Conservation (phyloP, 805 yeast genomes). For the Candida ipomoeae region DNA sequence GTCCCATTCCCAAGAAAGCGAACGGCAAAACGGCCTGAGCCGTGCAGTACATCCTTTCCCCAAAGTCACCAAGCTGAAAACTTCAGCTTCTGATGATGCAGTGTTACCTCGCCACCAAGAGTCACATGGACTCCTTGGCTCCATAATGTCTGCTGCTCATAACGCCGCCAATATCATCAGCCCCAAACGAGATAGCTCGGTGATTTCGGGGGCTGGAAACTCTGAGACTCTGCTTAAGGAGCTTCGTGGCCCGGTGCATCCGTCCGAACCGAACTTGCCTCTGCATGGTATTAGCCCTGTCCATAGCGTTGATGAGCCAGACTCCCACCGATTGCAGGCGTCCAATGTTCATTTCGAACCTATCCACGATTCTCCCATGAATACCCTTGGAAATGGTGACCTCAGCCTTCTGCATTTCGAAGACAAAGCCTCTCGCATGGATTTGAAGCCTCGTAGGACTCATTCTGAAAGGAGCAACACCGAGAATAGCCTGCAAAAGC, state of each 20-base stretch:
- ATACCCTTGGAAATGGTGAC: constrained; percentile 48
- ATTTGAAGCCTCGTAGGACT: constrained; percentile 13
- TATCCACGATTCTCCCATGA: constrained; percentile 43
- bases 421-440: not conserved
- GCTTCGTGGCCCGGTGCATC: not conserved
- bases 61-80: not conserved
- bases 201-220: not conserved
- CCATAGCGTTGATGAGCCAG: not conserved
- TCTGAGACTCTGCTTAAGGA: not conserved
- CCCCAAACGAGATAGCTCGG: constrained; percentile 8
- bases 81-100: not conserved
- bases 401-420: constrained; percentile 33
- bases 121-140: constrained; percentile 36
- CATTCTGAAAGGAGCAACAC: constrained; percentile 6
- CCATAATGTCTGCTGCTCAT: constrained; percentile 46
- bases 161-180: constrained; percentile 35
- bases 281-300: not conserved
- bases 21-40: not conserved
- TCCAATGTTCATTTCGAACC: constrained; percentile 45
- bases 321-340: constrained; percentile 4
- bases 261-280: not conserved
- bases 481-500: constrained; percentile 14
- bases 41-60: not conserved
- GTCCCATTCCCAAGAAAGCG: not conserved
- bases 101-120: constrained; percentile 5